Conservation (phyloP, 1,284 basidiomycete species). For the Garcileccinum viscosum region DNA sequence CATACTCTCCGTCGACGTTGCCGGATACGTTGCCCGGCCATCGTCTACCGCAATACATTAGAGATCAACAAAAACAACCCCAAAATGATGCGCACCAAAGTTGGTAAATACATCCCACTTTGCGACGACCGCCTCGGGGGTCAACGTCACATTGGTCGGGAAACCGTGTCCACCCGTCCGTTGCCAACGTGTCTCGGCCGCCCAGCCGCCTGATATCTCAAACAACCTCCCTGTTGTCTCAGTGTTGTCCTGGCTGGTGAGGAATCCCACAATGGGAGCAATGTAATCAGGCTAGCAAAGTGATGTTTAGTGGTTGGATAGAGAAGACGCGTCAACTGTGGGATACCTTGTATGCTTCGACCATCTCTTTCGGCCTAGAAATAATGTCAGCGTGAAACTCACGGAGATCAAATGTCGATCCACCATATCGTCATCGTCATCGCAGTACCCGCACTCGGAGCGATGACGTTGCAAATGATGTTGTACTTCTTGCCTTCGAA, state of each 20-base stretch:
- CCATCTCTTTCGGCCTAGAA: constrained; percentile 86
- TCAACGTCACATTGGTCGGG: constrained; percentile 75
- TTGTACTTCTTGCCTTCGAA: constrained; percentile 94
- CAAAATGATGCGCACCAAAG: constrained; percentile 65
- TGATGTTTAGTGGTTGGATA: not conserved
- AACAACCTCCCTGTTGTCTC: constrained; percentile 82
- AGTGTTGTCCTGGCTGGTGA: constrained; percentile 84
- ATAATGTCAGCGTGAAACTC: not conserved
- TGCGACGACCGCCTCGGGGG: constrained; percentile 78
- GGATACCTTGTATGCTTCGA: constrained; percentile 87
- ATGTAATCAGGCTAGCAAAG: constrained; percentile 81
- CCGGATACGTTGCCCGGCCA: constrained; percentile 79
- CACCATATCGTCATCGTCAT: constrained; percentile 89
- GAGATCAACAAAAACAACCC: not conserved
- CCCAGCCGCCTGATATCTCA: constrained; percentile 93
- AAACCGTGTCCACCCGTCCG: constrained; percentile 89
- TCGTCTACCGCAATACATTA: constrained; percentile 55
- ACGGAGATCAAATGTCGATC: constrained; percentile 25
- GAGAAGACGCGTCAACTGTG: constrained; percentile 5
- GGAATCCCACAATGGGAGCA: constrained; percentile 90
- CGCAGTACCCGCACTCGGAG: constrained; percentile 89
- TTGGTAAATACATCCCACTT: constrained; percentile 85
- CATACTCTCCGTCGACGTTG: constrained; percentile 74
- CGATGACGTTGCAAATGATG: constrained; percentile 88
- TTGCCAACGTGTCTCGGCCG: constrained; percentile 93